Evolutionary conservation across 108 stramenopile genomes (phyloP).

Genomic region (Hondaea fermentalgiana): DNA sequence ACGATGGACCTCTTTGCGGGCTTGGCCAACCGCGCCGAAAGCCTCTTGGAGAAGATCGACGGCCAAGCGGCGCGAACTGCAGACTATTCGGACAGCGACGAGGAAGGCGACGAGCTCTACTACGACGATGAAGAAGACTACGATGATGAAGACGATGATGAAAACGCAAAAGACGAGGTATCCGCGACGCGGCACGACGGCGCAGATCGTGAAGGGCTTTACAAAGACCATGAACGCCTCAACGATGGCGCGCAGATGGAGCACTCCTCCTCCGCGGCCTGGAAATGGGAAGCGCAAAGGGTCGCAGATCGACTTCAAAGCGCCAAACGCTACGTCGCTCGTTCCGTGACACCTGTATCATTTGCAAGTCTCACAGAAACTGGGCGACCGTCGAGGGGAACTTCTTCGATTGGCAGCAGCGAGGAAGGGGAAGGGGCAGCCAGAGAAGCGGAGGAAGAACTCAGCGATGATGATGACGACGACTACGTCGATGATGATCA

Average conservation of each 20-base stretch:
- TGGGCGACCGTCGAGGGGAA: neutral
- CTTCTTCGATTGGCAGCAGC: neutral
- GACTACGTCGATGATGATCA: neutral
- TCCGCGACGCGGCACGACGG: too few species aligned
- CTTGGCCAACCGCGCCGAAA: constrained; percentile 1
- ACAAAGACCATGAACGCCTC: neutral
- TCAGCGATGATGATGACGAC: neutral
- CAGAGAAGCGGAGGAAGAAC: neutral
- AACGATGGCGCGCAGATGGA: neutral
- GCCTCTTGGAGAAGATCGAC: constrained; percentile 8
- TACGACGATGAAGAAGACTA: neutral
- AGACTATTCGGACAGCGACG: neutral
- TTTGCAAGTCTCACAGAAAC: neutral
- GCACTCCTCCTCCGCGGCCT: neutral
- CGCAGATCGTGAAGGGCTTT: neutral
- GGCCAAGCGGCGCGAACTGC: constrained; percentile 1
- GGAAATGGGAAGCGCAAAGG: neutral
- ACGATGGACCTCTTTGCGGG: neutral
- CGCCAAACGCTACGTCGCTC: neutral
- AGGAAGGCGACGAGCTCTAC: neutral
- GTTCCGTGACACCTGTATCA: neutral
- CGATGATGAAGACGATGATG: too few species aligned
- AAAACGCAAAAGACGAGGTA: too few species aligned
- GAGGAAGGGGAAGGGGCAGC: neutral
- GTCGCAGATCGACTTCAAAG: neutral